Evolutionary conservation across 495 filamentous ascomycete genomes (phyloP).

Genomic region (Astrocystis sublimbata): DNA sequence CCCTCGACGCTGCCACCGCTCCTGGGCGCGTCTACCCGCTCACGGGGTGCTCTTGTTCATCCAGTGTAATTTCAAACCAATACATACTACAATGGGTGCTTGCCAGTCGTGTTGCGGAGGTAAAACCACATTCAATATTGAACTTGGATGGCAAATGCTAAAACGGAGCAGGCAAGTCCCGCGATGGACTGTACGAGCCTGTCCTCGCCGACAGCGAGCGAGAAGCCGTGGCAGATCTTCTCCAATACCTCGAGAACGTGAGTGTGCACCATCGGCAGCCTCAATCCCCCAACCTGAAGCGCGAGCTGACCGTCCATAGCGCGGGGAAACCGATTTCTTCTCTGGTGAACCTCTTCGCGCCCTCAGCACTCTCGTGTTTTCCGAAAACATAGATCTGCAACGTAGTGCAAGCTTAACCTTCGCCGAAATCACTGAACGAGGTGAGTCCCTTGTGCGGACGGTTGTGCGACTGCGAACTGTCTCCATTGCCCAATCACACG

Average conservation of each 20-base stretch:
- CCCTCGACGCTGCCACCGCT: slow-evolving; percentile 1
- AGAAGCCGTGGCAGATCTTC: slow-evolving; percentile 93
- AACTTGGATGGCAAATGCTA: slow-evolving; percentile 22
- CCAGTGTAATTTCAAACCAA: slow-evolving; percentile 15
- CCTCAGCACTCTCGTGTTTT: slow-evolving; percentile 93
- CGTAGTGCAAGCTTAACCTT: slow-evolving; percentile 97
- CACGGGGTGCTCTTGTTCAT: slow-evolving; percentile 22
- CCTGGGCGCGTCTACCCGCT: background rate
- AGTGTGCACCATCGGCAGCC: slow-evolving; percentile 28
- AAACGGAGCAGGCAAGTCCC: slow-evolving; percentile 66
- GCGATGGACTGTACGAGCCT: slow-evolving; percentile 93
- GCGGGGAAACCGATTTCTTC: slow-evolving; percentile 97
- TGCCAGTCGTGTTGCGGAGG: slow-evolving; percentile 56
- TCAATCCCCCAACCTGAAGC: background rate
- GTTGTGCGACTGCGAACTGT: background rate
- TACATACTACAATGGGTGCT: slow-evolving; percentile 45
- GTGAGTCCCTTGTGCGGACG: slow-evolving; percentile 52
- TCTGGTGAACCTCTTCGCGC: slow-evolving; percentile 93
- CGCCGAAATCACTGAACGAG: slow-evolving; percentile 97
- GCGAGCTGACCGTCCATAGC: slow-evolving; percentile 52
- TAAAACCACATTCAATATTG: slow-evolving; percentile 24
- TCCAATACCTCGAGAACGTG: slow-evolving; percentile 96
- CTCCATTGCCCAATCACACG: background rate
- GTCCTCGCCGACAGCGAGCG: slow-evolving; percentile 94
- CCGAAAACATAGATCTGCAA: slow-evolving; percentile 97